Conservation (phyloP, 2,329 filamentous ascomycete species). For the Hypoxylon sp. region DNA sequence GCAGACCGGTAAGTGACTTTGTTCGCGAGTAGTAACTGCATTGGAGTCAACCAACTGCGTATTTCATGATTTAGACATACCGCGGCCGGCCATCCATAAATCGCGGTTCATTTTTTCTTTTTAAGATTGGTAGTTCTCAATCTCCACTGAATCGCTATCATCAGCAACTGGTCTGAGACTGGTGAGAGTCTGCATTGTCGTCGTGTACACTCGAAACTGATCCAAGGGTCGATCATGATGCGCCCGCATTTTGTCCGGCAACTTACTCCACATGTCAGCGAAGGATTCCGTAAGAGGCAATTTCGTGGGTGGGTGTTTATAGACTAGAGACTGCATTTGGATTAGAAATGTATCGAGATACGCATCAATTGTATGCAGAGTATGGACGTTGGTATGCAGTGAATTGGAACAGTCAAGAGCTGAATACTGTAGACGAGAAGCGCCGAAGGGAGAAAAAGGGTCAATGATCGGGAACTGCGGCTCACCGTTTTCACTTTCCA, state of each 20-base stretch:
- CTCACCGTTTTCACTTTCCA: constrained; percentile 27
- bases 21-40: constrained; percentile 7
- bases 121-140: constrained; percentile 13
- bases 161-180: constrained; percentile 29
- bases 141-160: constrained; percentile 20
- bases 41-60: constrained; percentile 1
- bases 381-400: too few species aligned
- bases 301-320: constrained; percentile 16
- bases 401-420: too few species aligned
- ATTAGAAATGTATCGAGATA: constrained; percentile 8
- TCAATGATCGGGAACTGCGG: constrained; percentile 39
- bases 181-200: constrained; percentile 39
- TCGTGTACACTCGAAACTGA: constrained; percentile 39
- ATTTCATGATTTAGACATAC: constrained; percentile 21
- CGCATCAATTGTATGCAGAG: constrained; percentile 16
- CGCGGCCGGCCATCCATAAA: constrained; percentile 10
- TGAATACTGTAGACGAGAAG: constrained; percentile 28
- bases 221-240: constrained; percentile 37
- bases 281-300: constrained; percentile 37
- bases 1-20: constrained; percentile 6
- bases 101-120: constrained; percentile 24
- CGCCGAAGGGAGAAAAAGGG: constrained; percentile 35
- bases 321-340: constrained; percentile 1
- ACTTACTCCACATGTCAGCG: constrained; percentile 26
- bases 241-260: constrained; percentile 34